Conservation (phyloP, 2,329 filamentous ascomycete genomes). For the Blastomyces silverae region DNA sequence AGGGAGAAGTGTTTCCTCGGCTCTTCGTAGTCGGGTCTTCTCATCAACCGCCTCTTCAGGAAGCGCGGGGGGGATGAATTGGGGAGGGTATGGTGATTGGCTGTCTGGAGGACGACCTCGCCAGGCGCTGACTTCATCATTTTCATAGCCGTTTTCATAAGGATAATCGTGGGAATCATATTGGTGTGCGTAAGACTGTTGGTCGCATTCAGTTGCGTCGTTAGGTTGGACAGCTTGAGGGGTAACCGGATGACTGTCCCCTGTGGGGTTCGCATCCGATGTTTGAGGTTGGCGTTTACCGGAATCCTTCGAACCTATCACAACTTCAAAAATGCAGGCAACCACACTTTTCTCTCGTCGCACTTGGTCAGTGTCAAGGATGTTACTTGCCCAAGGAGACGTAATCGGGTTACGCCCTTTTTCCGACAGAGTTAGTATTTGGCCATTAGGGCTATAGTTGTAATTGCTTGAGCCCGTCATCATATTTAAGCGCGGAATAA, state of each 20-base stretch:
- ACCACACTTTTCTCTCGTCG: conserved; percentile 89
- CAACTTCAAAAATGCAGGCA: conserved; percentile 73
- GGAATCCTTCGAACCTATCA: conserved; percentile 80
- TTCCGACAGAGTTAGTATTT: conserved; percentile 31
- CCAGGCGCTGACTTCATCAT: conserved; percentile 12
- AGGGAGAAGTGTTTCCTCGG: conserved; percentile 72
- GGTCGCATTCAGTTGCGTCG: conserved; percentile 23
- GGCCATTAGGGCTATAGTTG: conserved; percentile 40
- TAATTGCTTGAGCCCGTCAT: conserved; percentile 42
- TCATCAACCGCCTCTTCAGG: conserved; percentile 63
- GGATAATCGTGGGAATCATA: conserved; percentile 6
- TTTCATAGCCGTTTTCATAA: conserved; percentile 12
- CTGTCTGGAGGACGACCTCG: conserved; percentile 11
- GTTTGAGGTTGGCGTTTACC: conserved; percentile 47
- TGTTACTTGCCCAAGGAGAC: conserved; percentile 50
- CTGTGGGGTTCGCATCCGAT: conserved; percentile 29
- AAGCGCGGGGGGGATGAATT: conserved; percentile 37
- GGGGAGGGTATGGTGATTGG: conserved; percentile 13
- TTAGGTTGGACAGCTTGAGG: conserved; percentile 22
- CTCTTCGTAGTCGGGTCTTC: conserved; percentile 70
- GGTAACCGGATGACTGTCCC: conserved; percentile 27
- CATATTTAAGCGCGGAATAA: conserved; percentile 51
- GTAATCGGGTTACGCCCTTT: conserved; percentile 33
- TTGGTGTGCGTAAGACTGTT: conserved; percentile 16
- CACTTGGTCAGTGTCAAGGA: conserved; percentile 80